Percentiles rank a stretch among this genome's conserved stretches.
Evolutionary conservation across 192 early-diverging fungal species (phyloP).

Genomic region (Allomyces arbusculus): DNA sequence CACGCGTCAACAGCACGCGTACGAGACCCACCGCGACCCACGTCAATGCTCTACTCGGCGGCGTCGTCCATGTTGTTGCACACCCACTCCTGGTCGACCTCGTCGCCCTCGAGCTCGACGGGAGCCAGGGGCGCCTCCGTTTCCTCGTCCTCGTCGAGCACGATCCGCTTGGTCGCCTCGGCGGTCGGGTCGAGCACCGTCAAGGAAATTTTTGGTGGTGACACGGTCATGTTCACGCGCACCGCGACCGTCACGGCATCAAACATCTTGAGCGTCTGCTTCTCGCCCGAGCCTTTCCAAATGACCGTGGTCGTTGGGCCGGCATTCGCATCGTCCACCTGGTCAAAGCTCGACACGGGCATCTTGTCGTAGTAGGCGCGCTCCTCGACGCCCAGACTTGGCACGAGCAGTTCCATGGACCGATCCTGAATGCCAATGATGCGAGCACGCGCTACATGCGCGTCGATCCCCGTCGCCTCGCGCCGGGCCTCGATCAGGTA

Average conservation of each 20-base stretch:
- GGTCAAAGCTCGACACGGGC: background rate
- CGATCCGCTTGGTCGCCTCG: no score
- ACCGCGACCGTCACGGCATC: background rate
- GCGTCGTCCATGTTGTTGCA: no score
- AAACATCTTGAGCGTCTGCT: background rate
- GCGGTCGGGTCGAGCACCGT: no score
- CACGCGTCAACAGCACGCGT: no score
- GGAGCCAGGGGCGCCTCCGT: no score
- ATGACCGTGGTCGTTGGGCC: background rate
- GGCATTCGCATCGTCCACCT: background rate
- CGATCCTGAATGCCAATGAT: background rate
- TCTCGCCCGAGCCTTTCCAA: background rate
- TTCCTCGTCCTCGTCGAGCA: no score
- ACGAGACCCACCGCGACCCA: no score
- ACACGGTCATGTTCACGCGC: background rate
- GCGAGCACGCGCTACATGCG: background rate
- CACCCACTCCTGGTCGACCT: no score
- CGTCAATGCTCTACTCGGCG: no score
- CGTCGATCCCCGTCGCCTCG: background rate
- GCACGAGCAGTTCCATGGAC: background rate
- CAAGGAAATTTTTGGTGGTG: background rate
- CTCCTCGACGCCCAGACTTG: background rate
- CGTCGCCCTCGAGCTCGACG: no score
- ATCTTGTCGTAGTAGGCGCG: background rate
- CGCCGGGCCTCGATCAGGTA: background rate